Evolutionary conservation across 805 yeast genomes (phyloP).

Genomic region (Yamadazyma kitorensis): DNA sequence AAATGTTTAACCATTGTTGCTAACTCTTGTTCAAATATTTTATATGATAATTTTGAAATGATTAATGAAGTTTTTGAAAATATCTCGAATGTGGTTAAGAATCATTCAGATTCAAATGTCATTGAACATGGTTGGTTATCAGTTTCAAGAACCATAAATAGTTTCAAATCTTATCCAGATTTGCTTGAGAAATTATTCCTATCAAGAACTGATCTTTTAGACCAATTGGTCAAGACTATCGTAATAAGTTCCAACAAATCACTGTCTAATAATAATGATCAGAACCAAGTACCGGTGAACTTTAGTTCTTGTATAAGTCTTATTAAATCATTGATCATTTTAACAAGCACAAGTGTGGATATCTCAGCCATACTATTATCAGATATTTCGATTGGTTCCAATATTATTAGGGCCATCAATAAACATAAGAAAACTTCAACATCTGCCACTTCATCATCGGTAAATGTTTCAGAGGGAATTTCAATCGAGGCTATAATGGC

Average conservation of each 20-base stretch:
- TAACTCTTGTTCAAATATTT: conserved; percentile 56
- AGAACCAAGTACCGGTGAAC: conserved; percentile 21
- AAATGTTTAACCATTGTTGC: conserved; percentile 74
- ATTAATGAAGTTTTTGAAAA: conserved; percentile 58
- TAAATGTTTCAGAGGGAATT: conserved; percentile 14
- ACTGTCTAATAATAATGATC: conserved; percentile 8
- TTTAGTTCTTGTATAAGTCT: conserved; percentile 41
- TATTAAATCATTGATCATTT: conserved; percentile 44
- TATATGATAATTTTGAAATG: conserved; percentile 40
- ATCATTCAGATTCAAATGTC: conserved; percentile 55
- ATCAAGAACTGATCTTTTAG: conserved; percentile 17
- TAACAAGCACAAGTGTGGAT: conserved; percentile 42
- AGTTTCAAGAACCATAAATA: conserved; percentile 53
- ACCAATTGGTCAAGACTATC: conserved; percentile 22
- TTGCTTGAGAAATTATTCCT: conserved; percentile 44
- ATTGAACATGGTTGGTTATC: conserved; percentile 66
- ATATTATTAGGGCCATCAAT: conserved; percentile 48
- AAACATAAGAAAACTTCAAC: conserved; percentile 40
- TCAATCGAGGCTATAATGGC: conserved; percentile 72
- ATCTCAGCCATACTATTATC: conserved; percentile 42
- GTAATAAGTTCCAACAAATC: conserved; percentile 25
- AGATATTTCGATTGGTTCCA: conserved; percentile 47
- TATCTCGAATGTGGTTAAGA: conserved; percentile 53
- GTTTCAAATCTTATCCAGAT: conserved; percentile 44
- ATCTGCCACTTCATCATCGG: neutral